Evolutionary conservation across 2,329 filamentous ascomycete species (phyloP), one percentile per base, ranked within the genome.

Genomic region (Hypoxylon sp.): DNA sequence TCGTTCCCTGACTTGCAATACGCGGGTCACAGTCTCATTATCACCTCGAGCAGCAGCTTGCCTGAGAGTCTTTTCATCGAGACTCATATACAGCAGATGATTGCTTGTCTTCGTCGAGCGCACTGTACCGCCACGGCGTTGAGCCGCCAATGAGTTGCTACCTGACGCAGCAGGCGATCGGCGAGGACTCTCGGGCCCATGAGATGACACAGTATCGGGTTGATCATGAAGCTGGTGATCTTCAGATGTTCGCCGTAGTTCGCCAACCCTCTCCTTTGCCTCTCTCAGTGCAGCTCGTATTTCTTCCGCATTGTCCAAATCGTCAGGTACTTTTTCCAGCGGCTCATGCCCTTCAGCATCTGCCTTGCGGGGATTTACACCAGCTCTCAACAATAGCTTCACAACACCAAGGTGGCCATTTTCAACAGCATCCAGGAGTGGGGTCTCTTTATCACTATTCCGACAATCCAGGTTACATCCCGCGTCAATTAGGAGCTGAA

Each of bases 311-410:
- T 96, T 90, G 2, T 96, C 92, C 7, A 88, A 82, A 42, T 94
- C 90, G 7, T 89, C 85, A 30, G 87, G 88, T 9, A 97, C 87
- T 60, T 96, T 86, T 71, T 97, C 94, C 30, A 97, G 86, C 0
- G 96, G 95, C 73, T 97, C 93, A 75, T 97, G 91, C 4, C 96
- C 96, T 72, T 93, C 91, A n/a, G 93, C 89, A 75, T 98, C 97
- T 48, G 93, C 90, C 70, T 93, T 92, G 51, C 93, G 89, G 50
- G 96, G 96, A 75, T 99, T 96, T 11, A 97, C 95, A 9, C 94
- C 95, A 60, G 94, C 91, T 58, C 91, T 88, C 2, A 99, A 83
- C 32, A 99, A 82, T 8, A 97, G 83, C 73, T 89, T 92, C 42
- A 99, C 92, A 3, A 98, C 95, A 16, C 91, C 92, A 6, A 97